phyloP scores from a whole-genome alignment of 768 basidiomycete species.

The Phanerochaete sordida region DNA sequence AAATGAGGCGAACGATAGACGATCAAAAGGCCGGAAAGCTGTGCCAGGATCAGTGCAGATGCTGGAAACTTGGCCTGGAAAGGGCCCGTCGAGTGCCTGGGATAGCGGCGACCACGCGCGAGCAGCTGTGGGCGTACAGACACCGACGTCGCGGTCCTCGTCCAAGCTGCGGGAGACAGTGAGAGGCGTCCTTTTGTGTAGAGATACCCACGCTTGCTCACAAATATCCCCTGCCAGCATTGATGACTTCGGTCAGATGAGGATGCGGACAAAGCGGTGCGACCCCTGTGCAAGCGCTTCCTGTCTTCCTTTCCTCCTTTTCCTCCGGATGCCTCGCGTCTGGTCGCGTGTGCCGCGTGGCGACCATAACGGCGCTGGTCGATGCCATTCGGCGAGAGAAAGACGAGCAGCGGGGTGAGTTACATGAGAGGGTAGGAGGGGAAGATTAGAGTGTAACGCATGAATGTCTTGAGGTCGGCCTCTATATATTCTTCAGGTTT shows the following conservation, averaged over 20 bases:
- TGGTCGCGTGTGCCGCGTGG: too few species aligned
- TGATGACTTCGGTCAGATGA: neutral
- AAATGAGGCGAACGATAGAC: neutral
- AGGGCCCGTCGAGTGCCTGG: neutral
- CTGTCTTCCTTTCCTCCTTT: neutral
- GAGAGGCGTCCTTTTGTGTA: too few species aligned
- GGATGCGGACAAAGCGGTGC: neutral
- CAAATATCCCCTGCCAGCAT: neutral
- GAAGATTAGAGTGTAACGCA: too few species aligned
- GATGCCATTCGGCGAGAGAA: too few species aligned
- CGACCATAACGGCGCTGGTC: too few species aligned
- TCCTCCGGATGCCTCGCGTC: neutral
- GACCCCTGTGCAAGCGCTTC: neutral
- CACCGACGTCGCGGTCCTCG: neutral
- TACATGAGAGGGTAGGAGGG: too few species aligned
- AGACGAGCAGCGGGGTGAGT: too few species aligned
- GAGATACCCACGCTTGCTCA: neutral
- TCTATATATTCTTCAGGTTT: too few species aligned
- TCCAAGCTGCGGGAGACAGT: too few species aligned
- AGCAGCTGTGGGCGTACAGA: neutral
- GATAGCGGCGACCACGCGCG: neutral
- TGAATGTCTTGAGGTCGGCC: too few species aligned
- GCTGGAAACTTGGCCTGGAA: too few species aligned
- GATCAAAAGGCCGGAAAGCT: conserved; percentile 5
- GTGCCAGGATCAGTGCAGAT: neutral